Evolutionary conservation across 2,329 filamentous ascomycete genomes (phyloP).

Genomic region (Fusarium equiseti): DNA sequence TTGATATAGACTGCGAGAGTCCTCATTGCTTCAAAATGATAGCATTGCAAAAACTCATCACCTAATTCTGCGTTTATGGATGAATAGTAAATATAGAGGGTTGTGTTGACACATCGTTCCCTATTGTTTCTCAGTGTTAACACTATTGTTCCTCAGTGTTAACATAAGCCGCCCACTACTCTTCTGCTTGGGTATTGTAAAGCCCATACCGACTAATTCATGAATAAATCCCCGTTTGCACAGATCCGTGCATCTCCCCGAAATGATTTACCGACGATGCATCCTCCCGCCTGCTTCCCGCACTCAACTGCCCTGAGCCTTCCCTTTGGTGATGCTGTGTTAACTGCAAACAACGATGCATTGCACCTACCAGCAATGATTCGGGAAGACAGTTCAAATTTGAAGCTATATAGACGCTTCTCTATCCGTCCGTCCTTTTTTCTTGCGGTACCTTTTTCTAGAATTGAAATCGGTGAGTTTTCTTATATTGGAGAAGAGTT

Average conservation of each 20-base stretch:
- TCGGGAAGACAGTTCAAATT: not conserved
- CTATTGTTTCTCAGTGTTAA: not conserved
- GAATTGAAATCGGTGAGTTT: not conserved
- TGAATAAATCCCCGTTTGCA: not conserved
- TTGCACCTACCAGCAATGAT: not conserved
- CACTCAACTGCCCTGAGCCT: constrained; percentile 9
- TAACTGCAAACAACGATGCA: constrained; percentile 12
- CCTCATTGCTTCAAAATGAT: not conserved
- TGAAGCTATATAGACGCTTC: not conserved
- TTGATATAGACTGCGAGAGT: not conserved
- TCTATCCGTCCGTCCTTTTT: not conserved
- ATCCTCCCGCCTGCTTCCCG: constrained; percentile 1
- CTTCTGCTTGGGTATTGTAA: not conserved
- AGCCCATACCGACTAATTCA: not conserved
- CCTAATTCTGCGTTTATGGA: fast-evolving
- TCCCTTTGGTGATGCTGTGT: constrained; percentile 19
- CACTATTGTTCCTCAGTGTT: not conserved
- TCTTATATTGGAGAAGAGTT: no score
- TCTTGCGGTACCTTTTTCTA: no score
- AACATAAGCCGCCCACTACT: not conserved
- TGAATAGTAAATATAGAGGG: not conserved
- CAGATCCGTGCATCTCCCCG: not conserved
- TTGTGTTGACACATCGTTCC: not conserved
- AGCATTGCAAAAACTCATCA: not conserved
- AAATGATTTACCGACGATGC: not conserved